Conservation (phyloP, 192 early-diverging fungal species). For the Backusella westeae region DNA sequence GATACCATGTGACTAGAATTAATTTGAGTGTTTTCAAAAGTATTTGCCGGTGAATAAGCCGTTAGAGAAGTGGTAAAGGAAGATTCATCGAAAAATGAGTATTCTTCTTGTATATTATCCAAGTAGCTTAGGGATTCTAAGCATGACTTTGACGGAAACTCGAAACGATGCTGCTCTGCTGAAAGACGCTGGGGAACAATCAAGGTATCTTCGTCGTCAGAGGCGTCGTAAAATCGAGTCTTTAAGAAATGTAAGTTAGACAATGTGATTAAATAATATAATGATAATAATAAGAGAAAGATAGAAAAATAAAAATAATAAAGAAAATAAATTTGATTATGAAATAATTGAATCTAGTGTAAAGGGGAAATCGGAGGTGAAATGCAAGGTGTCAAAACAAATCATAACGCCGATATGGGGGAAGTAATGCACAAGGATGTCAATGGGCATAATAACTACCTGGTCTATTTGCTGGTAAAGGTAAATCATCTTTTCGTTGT, state of each 20-base stretch:
- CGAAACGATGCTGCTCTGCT: conserved; percentile 8
- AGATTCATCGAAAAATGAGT: conserved; percentile 22
- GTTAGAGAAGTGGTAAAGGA: conserved; percentile 11
- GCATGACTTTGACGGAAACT: conserved; percentile 12
- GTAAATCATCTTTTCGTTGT: conserved; percentile 3
- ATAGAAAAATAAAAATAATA: neutral
- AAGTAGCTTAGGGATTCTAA: conserved; percentile 12
- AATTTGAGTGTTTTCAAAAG: neutral
- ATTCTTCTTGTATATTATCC: conserved; percentile 5
- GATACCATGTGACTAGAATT: conserved; percentile 1
- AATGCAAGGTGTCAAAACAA: conserved; percentile 3
- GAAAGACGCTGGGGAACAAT: neutral
- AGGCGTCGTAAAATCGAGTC: conserved; percentile 13
- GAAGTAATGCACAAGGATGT: conserved; percentile 3
- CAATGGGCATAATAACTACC: conserved; percentile 7
- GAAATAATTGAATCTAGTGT: neutral
- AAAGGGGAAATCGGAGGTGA: neutral
- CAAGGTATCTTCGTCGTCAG: neutral
- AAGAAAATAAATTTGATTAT: neutral
- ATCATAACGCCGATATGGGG: neutral
- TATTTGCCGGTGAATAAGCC: conserved; percentile 2
- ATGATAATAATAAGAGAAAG: conserved; percentile 5
- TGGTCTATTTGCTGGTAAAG: conserved; percentile 5
- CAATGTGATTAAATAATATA: conserved; percentile 3
- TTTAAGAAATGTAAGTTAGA: neutral